Percentiles rank a stretch among this genome's conserved stretches.
Evolutionary conservation across 2,329 filamentous ascomycete genomes (phyloP).

Genomic region (Neofusicoccum ribis): DNA sequence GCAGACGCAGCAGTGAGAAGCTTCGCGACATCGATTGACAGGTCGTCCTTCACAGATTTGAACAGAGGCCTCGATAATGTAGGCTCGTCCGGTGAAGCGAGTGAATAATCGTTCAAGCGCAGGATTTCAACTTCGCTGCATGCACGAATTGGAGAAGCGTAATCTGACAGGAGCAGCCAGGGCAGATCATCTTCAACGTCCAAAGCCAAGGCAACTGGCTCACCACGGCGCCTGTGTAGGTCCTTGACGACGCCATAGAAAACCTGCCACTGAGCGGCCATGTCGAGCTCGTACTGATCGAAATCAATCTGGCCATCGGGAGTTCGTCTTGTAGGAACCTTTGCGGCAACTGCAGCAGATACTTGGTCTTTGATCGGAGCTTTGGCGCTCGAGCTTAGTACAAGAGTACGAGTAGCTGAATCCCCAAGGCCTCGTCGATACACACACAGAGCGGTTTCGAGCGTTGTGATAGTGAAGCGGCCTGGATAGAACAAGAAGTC

Average conservation of each 20-base stretch:
- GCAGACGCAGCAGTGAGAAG: slow-evolving; percentile 69
- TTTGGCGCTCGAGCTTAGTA: slow-evolving; percentile 31
- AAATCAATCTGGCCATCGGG: slow-evolving; percentile 70
- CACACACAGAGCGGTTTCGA: slow-evolving; percentile 80
- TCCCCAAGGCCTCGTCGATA: slow-evolving; percentile 64
- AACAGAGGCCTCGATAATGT: slow-evolving; percentile 34
- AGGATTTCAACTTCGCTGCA: slow-evolving; percentile 78
- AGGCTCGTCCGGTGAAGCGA: slow-evolving; percentile 29
- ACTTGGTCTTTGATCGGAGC: slow-evolving; percentile 73
- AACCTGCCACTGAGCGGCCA: slow-evolving; percentile 82
- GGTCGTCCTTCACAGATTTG: slow-evolving; percentile 49
- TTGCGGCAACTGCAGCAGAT: slow-evolving; percentile 68
- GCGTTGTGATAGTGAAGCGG: slow-evolving; percentile 73
- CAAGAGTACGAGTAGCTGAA: slow-evolving; percentile 3
- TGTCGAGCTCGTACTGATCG: slow-evolving; percentile 69
- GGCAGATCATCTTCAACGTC: slow-evolving; percentile 71
- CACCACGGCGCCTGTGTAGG: slow-evolving; percentile 80
- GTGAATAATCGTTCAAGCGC: slow-evolving; percentile 62
- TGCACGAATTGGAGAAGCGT: slow-evolving; percentile 73
- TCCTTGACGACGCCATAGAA: slow-evolving; percentile 86
- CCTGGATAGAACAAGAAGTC: slow-evolving; percentile 80
- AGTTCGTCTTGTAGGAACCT: slow-evolving; percentile 64
- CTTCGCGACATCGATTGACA: slow-evolving; percentile 57
- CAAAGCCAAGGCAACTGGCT: slow-evolving; percentile 75
- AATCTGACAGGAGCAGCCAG: slow-evolving; percentile 84